Evolutionary conservation across 805 yeast species (phyloP).

Genomic region (Saccharomycodes ludwigii): DNA sequence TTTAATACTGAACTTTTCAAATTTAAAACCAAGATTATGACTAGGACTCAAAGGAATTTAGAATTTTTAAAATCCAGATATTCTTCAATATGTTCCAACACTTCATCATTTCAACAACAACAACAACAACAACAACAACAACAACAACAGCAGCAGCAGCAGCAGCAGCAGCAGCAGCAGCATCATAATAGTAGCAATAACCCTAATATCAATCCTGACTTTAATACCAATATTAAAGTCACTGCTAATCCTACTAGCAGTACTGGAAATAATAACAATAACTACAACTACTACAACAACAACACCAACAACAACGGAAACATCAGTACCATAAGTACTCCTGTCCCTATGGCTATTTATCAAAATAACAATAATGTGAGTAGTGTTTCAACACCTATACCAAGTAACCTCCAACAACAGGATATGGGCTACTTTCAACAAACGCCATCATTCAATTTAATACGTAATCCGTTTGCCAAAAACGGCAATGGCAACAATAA

Average conservation of each 20-base stretch:
- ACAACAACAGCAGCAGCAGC: conserved; percentile 7
- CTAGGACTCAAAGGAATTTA: neutral
- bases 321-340: conserved; percentile 8
- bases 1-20: conserved; percentile 2
- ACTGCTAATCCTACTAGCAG: conserved; percentile 1
- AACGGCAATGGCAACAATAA: conserved; percentile 6
- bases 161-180: conserved; percentile 9
- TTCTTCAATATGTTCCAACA: conserved; percentile 16
- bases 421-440: neutral
- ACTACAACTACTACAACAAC: conserved; percentile 8
- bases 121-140: conserved; percentile 7
- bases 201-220: neutral
- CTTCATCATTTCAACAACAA: neutral
- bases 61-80: conserved; percentile 12
- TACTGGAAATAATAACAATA: conserved; percentile 3
- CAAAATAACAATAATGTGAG: conserved; percentile 1
- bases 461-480: conserved; percentile 14
- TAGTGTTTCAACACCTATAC: neutral
- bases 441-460: neutral
- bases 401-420: neutral
- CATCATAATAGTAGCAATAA: neutral
- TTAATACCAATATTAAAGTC: neutral
- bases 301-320: conserved; percentile 5
- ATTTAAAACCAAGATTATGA: conserved; percentile 5
- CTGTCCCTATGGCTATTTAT: conserved; percentile 1